Evolutionary conservation across 2,329 filamentous ascomycete genomes (phyloP).

Genomic region (Colletotrichum sp.): DNA sequence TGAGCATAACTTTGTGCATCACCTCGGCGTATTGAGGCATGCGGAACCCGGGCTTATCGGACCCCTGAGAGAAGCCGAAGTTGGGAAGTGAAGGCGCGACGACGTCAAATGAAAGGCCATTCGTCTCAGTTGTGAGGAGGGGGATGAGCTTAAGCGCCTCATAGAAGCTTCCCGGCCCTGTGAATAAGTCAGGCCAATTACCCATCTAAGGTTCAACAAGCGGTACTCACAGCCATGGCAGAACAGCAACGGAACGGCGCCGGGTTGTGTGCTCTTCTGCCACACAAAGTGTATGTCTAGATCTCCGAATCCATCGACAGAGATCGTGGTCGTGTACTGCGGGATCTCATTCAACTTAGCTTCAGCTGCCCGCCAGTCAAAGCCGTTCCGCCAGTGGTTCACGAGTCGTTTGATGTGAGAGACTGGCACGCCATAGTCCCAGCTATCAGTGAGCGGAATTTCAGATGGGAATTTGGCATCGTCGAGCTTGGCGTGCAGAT

Average conservation of each 20-base stretch:
- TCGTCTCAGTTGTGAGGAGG: conserved; percentile 40
- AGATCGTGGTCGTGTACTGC: conserved; percentile 59
- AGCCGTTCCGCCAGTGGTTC: conserved; percentile 48
- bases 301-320: conserved; percentile 61
- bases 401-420: conserved; percentile 39
- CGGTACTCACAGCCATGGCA: conserved; percentile 62
- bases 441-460: conserved; percentile 37
- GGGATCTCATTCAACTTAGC: conserved; percentile 62
- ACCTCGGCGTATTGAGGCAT: conserved; percentile 52
- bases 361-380: conserved; percentile 68
- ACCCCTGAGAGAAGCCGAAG: conserved; percentile 53
- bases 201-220: background rate
- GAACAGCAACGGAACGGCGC: conserved; percentile 70
- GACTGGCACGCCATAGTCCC: conserved; percentile 34
- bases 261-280: conserved; percentile 51
- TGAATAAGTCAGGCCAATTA: background rate
- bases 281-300: conserved; percentile 71
- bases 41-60: conserved; percentile 34
- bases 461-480: conserved; percentile 32
- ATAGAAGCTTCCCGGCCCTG: conserved; percentile 70
- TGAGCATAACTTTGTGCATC: conserved; percentile 71
- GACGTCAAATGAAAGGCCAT: conserved; percentile 55
- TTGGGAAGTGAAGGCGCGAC: conserved; percentile 64
- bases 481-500: conserved; percentile 35
- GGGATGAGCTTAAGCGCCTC: conserved; percentile 69